Percentiles rank a stretch among this genome's conserved stretches.
phyloP scores from a whole-genome alignment of 768 basidiomycete genomes.

The Rhizopogon roseolus region DNA sequence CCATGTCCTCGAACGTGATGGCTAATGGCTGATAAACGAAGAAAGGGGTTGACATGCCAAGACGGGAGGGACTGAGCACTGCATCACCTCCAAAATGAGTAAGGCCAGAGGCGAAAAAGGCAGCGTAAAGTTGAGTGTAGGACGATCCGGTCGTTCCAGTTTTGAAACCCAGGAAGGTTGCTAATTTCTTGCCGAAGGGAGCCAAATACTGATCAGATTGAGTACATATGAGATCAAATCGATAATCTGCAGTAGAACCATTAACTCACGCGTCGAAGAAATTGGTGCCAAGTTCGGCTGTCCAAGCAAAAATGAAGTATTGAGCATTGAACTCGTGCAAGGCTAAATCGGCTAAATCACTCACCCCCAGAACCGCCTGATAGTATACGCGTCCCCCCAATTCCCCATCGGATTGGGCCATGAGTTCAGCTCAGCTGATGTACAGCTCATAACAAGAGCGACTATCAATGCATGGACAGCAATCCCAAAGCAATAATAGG shows the following conservation, averaged over 20 bases:
- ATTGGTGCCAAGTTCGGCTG: conserved; percentile 36
- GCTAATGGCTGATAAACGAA: conserved; percentile 28
- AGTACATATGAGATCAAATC: background rate
- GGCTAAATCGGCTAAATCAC: conserved; percentile 7
- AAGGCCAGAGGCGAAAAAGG: conserved; percentile 30
- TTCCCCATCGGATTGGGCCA: conserved; percentile 36
- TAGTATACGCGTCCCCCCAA: conserved; percentile 29
- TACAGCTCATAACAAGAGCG: conserved; percentile 7
- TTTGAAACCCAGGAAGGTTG: conserved; percentile 18
- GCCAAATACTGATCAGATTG: conserved; percentile 12
- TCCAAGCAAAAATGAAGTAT: background rate
- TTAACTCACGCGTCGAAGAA: conserved; percentile 28
- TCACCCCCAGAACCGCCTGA: conserved; percentile 39
- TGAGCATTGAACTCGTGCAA: background rate
- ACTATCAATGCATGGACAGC: background rate
- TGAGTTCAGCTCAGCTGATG: conserved; percentile 22
- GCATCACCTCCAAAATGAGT: conserved; percentile 30
- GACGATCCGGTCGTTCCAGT: conserved; percentile 22
- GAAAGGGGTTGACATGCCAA: conserved; percentile 11
- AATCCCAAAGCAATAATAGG: background rate
- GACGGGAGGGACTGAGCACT: conserved; percentile 10
- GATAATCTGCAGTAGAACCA: background rate
- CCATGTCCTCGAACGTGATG: conserved; percentile 30
- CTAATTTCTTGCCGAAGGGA: conserved; percentile 21
- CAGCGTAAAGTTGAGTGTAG: conserved; percentile 30